Evolutionary conservation across 352 stramenopile species (phyloP), one percentile per base, ranked within the genome.

Genomic region (Phytopythium kandeliae): DNA sequence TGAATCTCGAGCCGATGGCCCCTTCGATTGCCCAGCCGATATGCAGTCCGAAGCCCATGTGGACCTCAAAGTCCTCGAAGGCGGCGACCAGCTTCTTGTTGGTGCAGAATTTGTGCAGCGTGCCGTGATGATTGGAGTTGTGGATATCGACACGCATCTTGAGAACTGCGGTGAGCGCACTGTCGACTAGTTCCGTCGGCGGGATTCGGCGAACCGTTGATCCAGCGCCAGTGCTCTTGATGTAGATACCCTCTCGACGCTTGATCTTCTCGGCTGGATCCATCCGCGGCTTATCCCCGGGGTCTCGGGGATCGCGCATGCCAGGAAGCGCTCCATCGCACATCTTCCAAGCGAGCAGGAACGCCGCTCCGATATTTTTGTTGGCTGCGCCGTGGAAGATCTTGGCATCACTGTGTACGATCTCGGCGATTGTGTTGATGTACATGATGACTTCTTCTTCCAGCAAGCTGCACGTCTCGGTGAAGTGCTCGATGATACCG

Each of bases 1-100:
- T 99, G 78, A 98, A 98, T 26, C 92, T 67, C 17, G 90, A 98
- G 25, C 97, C 97, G 51, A 99, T 98, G 1, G 96, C 95, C 24
- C 97, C 97, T 74, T 99, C 97, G 37, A 99, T 98, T 0, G 96
- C 96, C 97, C 97, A 99, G 15, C 97, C 96, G 17, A 97, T 89
- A 62, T 99, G 96, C 46, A 99, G 73, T 0, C 97, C 97, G 71
- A 98, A 99, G 51, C 96, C 93, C 48, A 98, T 67, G 50, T 96
- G 81, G 4, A 98, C 89, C 28, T 96, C 83, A 63, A 97, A 98
- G 54, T 85, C 74, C 30, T 88, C 87, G 52, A 96, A 97, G 8
- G 80, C 78, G 1, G 80, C 74, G 11, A 86, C 58, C 25, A 97
- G 69, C 36, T 89, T 91, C 7, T 71, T 72, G 55, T 96, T 86